Evolutionary conservation across 108 stramenopile genomes (phyloP).

Genomic region (Cyclotella cryptica): DNA sequence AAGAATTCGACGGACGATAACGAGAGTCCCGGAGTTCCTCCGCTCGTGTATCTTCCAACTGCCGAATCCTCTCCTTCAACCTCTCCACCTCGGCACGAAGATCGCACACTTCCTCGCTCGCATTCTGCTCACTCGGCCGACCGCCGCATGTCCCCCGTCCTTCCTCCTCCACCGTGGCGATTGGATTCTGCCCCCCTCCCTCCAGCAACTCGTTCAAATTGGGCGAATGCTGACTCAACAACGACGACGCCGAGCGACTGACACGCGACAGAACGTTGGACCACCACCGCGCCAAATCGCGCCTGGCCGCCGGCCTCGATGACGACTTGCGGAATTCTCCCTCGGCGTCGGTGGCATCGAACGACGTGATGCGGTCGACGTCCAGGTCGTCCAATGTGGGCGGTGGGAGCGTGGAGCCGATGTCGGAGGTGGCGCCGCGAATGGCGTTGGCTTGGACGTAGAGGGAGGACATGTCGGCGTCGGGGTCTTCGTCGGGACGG

Average conservation of each 20-base stretch:
- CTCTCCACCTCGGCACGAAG: constrained; percentile 35
- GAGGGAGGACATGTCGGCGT: constrained; percentile 2
- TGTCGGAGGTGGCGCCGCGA: neutral
- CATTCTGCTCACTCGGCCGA: neutral
- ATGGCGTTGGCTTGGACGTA: neutral
- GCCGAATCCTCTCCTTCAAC: constrained; percentile 40
- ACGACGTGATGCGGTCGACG: neutral
- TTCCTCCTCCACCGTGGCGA: neutral
- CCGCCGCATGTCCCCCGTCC: neutral
- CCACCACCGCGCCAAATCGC: constrained; percentile 23
- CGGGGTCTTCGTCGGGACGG: neutral
- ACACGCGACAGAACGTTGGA: constrained; percentile 32
- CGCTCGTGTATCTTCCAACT: too few relatives aligned
- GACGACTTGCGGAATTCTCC: neutral
- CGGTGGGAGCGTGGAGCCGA: neutral
- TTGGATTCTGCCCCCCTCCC: neutral
- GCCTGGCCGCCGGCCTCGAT: neutral
- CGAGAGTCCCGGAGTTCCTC: too few relatives aligned
- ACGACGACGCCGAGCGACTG: constrained; percentile 47
- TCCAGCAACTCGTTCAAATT: constrained; percentile 49
- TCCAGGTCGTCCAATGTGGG: neutral
- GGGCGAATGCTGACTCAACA: constrained; percentile 49
- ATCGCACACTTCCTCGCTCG: constrained; percentile 16
- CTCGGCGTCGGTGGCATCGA: neutral
- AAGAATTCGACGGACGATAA: too few relatives aligned